These are phyloP conservation scores for Excoecaria cochinchinensis DNA, from an alignment of 345 rosid species.

Conservation along the genomic window DNA sequence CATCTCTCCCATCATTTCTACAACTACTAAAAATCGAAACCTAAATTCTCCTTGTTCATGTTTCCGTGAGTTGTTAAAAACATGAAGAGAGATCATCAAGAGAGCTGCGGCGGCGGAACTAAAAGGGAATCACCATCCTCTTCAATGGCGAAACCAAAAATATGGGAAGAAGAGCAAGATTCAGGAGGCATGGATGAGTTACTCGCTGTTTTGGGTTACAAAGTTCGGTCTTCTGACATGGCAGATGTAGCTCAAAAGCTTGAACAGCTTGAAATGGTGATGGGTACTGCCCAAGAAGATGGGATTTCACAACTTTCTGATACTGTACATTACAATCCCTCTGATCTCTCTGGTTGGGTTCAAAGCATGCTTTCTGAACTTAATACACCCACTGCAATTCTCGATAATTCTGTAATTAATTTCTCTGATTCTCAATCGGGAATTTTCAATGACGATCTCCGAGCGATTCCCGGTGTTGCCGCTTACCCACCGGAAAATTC, in stretches of 20 bases:
- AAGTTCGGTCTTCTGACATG: conserved; percentile 34
- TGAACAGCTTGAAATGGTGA: conserved; percentile 36
- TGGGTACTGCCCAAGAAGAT: conserved; percentile 29
- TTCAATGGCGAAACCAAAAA: conserved; percentile 41
- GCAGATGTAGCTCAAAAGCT: conserved; percentile 36
- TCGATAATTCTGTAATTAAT: conserved; percentile 12
- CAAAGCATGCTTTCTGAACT: conserved; percentile 34
- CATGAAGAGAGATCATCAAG: conserved; percentile 59
- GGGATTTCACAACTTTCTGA: conserved; percentile 28
- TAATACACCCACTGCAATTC: background rate
- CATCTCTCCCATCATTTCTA: background rate
- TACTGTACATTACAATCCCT: conserved; percentile 35
- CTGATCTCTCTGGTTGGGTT: conserved; percentile 37
- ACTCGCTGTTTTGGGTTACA: conserved; percentile 33
- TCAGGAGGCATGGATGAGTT: conserved; percentile 39
- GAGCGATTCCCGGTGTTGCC: conserved; percentile 36
- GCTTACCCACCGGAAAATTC: conserved; percentile 22
- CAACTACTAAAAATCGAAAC: background rate
- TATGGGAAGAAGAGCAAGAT: conserved; percentile 49
- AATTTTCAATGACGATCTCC: conserved; percentile 24
- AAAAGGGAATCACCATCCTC: background rate
- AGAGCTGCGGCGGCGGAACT: conserved; percentile 31
- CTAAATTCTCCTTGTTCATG: background rate
- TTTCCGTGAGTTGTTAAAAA: background rate
- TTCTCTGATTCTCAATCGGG: conserved; percentile 8